Evolutionary conservation across 2,329 filamentous ascomycete species (phyloP).

Genomic region (Fusarium verrucosum): DNA sequence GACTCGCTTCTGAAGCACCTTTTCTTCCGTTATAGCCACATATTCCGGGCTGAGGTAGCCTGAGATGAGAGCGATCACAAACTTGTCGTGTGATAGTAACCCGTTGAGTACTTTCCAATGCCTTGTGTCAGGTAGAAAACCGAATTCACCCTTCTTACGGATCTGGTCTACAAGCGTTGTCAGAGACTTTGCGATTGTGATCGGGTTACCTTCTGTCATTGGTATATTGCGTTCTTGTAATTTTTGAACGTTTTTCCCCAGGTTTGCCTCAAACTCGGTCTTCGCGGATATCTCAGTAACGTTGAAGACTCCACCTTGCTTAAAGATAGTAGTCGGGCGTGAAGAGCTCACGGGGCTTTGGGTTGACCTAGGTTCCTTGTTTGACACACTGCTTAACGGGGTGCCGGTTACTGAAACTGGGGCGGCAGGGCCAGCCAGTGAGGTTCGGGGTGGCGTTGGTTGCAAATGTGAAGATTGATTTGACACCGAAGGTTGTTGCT

Average conservation of each 20-base stretch:
- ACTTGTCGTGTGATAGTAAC: conserved; percentile 43
- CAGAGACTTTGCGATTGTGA: conserved; percentile 28
- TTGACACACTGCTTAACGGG: not conserved
- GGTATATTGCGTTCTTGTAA: conserved; percentile 23
- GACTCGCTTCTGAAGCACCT: conserved; percentile 43
- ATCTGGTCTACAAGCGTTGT: conserved; percentile 41
- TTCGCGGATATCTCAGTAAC: conserved; percentile 38
- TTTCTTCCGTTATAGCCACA: conserved; percentile 43
- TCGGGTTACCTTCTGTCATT: not conserved
- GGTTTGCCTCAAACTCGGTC: conserved; percentile 39
- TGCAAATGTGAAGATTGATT: not conserved
- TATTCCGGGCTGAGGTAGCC: conserved; percentile 42
- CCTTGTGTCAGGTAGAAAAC: conserved; percentile 47
- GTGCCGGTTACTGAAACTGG: not conserved
- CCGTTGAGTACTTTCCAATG: conserved; percentile 50
- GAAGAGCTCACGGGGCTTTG: not conserved
- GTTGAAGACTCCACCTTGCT: conserved; percentile 38
- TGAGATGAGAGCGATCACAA: conserved; percentile 46
- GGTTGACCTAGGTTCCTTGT: not conserved
- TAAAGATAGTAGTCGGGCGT: conserved; percentile 7
- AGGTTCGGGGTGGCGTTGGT: not conserved
- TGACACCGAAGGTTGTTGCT: not conserved
- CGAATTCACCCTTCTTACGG: conserved; percentile 39
- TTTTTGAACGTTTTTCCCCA: conserved; percentile 20
- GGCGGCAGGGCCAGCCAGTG: not conserved